Evolutionary conservation across 192 early-diverging fungal genomes (phyloP), one percentile per base, ranked within the genome.

Genomic region (Phycomyces nitens): DNA sequence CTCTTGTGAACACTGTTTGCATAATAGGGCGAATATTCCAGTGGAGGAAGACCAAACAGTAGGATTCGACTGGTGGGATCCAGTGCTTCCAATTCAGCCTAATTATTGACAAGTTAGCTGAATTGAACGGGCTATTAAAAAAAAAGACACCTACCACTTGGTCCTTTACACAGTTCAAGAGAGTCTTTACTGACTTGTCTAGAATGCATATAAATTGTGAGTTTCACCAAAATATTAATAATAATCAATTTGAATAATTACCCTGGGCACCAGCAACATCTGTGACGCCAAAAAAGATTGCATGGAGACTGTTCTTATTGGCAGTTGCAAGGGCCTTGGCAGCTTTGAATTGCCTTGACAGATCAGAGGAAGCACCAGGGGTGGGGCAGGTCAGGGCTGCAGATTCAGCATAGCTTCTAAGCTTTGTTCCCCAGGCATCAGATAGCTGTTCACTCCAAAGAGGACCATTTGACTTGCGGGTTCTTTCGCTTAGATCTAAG

Each of bases 231-330:
- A n/a, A n/a, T n/a, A n/a, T n/a, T n/a, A n/a, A n/a, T n/a, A n/a
- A n/a, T n/a, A 42, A 22, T 20, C 3, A 9, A 10, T 22, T 50
- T 60, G 39, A 16, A 18, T 38, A 65, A 6, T 12, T 60, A 72
- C 67, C 44, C 22, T 43, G 53, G 21, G 59, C 47, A 53, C 62
- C 59, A 22, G 47, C 20, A 27, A 71, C 29, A 58, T 75, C 73
- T 26, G 69, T 71, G 5, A 70, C 54, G 24, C 73, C 73, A 20
- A 75, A 49, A 38, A 65, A 75, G 3, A 75, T 52, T 10, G 65
- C 62, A 55, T 75, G 64, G 6, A 75, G 54, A 18, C 26, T 41
- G 34, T 47, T 27, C 12, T 40, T 24, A 16, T 60, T 40, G 9
- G 7, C 20, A 39, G 29, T 58, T 39, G n/a, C 18, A 5, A 18